Percentiles rank a stretch among this genome's conserved stretches.
Conservation (phyloP, 2,329 filamentous ascomycete species). For the Aspergillus unguis region DNA sequence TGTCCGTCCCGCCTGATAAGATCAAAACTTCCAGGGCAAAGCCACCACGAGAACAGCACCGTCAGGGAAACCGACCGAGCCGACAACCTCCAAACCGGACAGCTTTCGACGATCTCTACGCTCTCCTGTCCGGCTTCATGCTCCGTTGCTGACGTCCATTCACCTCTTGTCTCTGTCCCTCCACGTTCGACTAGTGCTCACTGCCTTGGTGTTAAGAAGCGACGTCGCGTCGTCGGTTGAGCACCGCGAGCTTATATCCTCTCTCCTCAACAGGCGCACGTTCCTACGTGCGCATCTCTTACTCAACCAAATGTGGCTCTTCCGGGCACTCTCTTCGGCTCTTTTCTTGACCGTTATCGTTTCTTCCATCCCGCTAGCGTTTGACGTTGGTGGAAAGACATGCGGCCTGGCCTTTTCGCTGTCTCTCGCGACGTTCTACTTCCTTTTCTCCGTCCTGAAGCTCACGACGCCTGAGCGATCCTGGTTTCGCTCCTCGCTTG, state of each 20-base stretch:
- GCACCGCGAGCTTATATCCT: slow-evolving; percentile 5
- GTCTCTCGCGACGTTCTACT: slow-evolving; percentile 83
- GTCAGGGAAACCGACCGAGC: neutral
- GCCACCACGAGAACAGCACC: slow-evolving; percentile 7
- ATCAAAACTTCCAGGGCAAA: slow-evolving; percentile 15
- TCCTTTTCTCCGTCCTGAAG: slow-evolving; percentile 76
- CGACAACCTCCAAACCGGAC: too few species aligned
- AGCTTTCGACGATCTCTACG: too few species aligned
- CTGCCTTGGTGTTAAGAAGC: slow-evolving; percentile 4
- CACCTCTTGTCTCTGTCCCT: slow-evolving; percentile 8
- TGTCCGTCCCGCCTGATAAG: slow-evolving; percentile 21
- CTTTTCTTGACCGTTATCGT: slow-evolving; percentile 89
- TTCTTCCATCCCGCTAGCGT: slow-evolving; percentile 92
- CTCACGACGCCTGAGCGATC: slow-evolving; percentile 77
- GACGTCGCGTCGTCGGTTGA: slow-evolving; percentile 2
- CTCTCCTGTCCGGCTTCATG: slow-evolving; percentile 2
- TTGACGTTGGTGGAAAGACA: slow-evolving; percentile 94
- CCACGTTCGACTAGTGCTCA: neutral
- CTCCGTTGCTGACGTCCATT: slow-evolving; percentile 11
- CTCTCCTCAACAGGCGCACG: slow-evolving; percentile 5
- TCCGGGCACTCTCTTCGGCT: slow-evolving; percentile 73
- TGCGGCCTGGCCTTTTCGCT: slow-evolving; percentile 93
- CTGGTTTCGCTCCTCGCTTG: slow-evolving; percentile 67
- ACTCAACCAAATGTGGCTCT: slow-evolving; percentile 68
- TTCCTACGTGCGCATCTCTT: neutral